Conservation (phyloP, 805 yeast species). For the Schizosaccharomyces cryophilus region DNA sequence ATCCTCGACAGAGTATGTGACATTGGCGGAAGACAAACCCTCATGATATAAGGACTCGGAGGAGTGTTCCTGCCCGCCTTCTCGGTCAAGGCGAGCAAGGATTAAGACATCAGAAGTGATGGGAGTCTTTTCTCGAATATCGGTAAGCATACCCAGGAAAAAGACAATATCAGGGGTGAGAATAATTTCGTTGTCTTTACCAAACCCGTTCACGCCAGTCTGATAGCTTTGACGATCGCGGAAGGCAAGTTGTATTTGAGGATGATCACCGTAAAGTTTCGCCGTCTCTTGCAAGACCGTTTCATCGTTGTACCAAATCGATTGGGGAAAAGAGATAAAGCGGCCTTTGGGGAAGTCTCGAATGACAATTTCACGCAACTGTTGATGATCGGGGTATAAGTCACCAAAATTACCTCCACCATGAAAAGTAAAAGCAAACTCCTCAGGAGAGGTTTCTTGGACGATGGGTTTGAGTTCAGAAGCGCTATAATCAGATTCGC, state of each 20-base stretch:
- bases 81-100: not conserved
- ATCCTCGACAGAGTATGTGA: not conserved
- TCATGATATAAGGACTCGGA: not conserved
- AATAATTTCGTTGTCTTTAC: not conserved
- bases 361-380: not conserved
- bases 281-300: not conserved
- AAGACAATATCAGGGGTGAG: conserved; percentile 2
- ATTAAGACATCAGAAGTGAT: not conserved
- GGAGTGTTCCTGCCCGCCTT: not conserved
- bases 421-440: not conserved
- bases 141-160: not conserved
- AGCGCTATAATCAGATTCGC: not conserved
- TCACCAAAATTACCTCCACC: conserved; percentile 3
- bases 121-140: not conserved
- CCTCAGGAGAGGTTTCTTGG: not conserved
- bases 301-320: not conserved
- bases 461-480: not conserved
- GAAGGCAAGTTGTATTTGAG: not conserved
- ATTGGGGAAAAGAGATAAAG: not conserved
- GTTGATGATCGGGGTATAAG: not conserved
- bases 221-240: not conserved
- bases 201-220: not conserved
- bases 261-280: not conserved
- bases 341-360: not conserved
- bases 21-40: not conserved